A percentile compares a stretch with the other conserved stretches of the same genome.
These are phyloP conservation scores for Magnolia changhungtana DNA, from an alignment of 164 flowering plant species.

Conservation along the genomic window DNA sequence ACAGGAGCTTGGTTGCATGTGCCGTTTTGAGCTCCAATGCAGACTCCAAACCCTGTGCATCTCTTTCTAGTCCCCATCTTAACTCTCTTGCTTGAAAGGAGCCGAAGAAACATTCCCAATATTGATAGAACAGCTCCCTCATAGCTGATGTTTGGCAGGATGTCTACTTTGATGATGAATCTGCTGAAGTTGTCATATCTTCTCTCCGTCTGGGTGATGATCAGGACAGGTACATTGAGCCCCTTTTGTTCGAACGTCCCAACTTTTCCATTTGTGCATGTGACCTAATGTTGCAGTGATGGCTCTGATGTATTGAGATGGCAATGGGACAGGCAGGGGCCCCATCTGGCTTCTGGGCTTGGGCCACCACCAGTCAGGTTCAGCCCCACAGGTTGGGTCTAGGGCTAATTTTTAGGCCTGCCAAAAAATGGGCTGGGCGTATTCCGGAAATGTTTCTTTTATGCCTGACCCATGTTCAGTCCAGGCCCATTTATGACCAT, in stretches of 20 bases:
- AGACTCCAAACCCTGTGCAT: neutral
- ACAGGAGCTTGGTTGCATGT: neutral
- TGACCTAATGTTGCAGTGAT: neutral
- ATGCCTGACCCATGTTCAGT: too few species aligned
- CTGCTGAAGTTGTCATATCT: conserved; percentile 95
- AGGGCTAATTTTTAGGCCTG: too few species aligned
- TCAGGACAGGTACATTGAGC: conserved; percentile 55
- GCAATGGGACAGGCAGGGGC: neutral
- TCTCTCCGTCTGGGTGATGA: conserved; percentile 87
- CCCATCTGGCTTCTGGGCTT: neutral
- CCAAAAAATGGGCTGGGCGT: too few species aligned
- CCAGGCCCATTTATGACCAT: too few species aligned
- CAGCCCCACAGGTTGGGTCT: neutral
- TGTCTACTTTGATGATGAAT: conserved; percentile 93
- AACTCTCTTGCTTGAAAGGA: neutral
- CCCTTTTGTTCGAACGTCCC: neutral
- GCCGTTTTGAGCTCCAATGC: neutral
- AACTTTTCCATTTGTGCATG: neutral
- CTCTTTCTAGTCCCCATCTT: neutral
- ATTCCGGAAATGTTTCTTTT: too few species aligned
- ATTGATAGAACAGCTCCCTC: neutral
- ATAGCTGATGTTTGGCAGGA: conserved; percentile 46
- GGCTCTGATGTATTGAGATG: neutral
- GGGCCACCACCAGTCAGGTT: neutral
- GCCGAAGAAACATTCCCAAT: neutral